Evolutionary conservation across 169 alveolate species (phyloP), one percentile per base, ranked within the genome.

Genomic region (Plasmodium gonderi): DNA sequence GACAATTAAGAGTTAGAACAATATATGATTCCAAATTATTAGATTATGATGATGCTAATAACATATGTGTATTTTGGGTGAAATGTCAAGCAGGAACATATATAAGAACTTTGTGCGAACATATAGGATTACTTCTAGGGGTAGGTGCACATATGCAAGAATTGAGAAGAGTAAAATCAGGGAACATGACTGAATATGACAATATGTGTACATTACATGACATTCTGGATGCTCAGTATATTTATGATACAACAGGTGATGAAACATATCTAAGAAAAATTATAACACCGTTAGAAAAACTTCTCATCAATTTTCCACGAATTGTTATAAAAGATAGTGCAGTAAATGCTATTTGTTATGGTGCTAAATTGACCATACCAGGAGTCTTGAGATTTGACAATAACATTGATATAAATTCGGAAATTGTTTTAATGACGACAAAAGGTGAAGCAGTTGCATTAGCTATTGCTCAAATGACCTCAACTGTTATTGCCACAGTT

Each of bases 111-210:
- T 96, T 98, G 94, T 99, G 99, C 94, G 99, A 99, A 42, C 99
- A 99, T 95, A 92, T 99, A 96, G 99, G 99, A 40, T 96, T 99
- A 74, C 94, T 99, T 49, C 96, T 99, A 69, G 99, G 99, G 69
- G 98, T 97, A 65, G 99, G 99, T 9, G 99, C 99, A 9, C 99
- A 99, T 95, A 99, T 99, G 99, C 99, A 99, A 96, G 99, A 99
- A 96, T 98, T 99, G 67, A 97, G 99, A 92, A 97, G 99, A 90
- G 99, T 99, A 17, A 96, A 99, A 83, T 98, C 99, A 12, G 99
- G 99, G 7, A 96, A 97, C 85, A 96, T 99, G 91, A 97, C 98
- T 49, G 99, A 99, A 95, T 98, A 99, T 93, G 99, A 98, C 65
- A 98, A 98, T 92, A 96, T 99, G 98, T 99, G 98, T 49, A 99